Percentiles rank a stretch among this genome's conserved stretches.
Conservation (phyloP, 2,329 filamentous ascomycete species). For the Penicillium freii region DNA sequence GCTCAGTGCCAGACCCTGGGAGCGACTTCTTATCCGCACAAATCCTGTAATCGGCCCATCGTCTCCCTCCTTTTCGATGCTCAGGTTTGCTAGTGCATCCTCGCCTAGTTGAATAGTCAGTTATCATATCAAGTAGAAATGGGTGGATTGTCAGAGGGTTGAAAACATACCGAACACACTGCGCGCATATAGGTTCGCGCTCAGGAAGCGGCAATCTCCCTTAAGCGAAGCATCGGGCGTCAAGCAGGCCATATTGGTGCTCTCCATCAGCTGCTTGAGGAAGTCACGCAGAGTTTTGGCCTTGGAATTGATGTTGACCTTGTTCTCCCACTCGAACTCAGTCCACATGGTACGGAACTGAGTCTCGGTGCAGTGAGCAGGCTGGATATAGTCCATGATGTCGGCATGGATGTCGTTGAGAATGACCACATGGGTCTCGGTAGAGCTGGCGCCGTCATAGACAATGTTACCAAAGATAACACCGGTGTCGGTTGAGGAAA, state of each 20-base stretch:
- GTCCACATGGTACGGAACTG: conserved; percentile 99
- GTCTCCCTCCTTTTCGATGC: conserved; percentile 95
- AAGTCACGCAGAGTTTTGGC: conserved; percentile 88
- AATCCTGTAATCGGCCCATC: conserved; percentile 95
- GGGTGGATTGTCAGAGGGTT: background rate
- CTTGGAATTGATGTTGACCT: conserved; percentile 99
- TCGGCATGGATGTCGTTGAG: conserved; percentile 97
- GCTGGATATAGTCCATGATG: conserved; percentile 99
- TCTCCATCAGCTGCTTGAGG: conserved; percentile 90
- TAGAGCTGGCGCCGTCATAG: conserved; percentile 89
- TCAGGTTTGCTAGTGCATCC: conserved; percentile 95
- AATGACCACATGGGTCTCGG: conserved; percentile 94
- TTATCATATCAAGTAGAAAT: background rate
- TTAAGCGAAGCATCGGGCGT: conserved; percentile 95
- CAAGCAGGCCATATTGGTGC: conserved; percentile 97
- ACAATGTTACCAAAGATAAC: conserved; percentile 99
- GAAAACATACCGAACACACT: conserved; percentile 87
- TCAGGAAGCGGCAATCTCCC: conserved; percentile 96
- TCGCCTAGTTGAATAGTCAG: conserved; percentile 65
- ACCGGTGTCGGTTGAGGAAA: conserved; percentile 94
- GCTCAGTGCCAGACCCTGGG: conserved; percentile 90
- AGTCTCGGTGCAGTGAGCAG: conserved; percentile 92
- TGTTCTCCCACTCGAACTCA: conserved; percentile 99
- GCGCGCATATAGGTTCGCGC: conserved; percentile 91
- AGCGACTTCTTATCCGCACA: conserved; percentile 94